Base-by-base conservation (phyloP, 768 basidiomycete genomes). In the Auricularia sp. region DNA sequence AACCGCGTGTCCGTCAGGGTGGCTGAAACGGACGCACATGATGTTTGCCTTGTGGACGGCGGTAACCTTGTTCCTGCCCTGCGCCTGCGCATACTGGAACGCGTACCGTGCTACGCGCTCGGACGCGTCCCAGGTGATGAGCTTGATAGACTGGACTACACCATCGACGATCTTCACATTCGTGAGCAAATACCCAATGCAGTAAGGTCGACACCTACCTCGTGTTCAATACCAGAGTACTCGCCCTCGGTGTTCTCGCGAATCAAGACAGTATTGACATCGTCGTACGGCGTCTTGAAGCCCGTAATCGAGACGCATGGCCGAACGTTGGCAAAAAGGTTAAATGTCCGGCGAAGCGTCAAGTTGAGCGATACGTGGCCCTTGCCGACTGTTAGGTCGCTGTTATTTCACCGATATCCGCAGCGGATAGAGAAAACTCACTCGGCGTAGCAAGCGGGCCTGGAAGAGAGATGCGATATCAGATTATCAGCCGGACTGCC, bases 211-310 rank as follows among this genome's bases (percentile, higher is more conserved):
- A 23, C 3, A 67, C 72, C 39, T 44, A 93, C 94, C 85, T 98
- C 95, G 76, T 99, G 97, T 77, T 99, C 97, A 70, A 99, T 98
- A 70, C 97, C 97, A 66, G 95, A 98, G 78, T 99, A 99, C 76
- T 99, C 97, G 75, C 97, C 97, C 77, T 99, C 97, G 8, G 97
- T 99, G 77, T 99, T 99, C 80, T 99, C 97, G 73, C 97, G 93
- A 74, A 99, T 99, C 69, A 99, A 80, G 62, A 98, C 94, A 33
- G 93, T 95, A 81, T 99, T 90, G 68, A 99, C 97, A 71, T 98
- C 89, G 74, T 98, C 95, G 72, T 99, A 98, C 1, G 96, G 90
- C 0, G 97, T 99, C 80, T 97, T 97, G 83, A 88, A 98, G 35
- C 97, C 97, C 75, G 92, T 79, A 77, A 99, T 93, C 35, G 95